phyloP scores from a whole-genome alignment of 371 early-diverging fungal species.

The Mortierella sp. region DNA sequence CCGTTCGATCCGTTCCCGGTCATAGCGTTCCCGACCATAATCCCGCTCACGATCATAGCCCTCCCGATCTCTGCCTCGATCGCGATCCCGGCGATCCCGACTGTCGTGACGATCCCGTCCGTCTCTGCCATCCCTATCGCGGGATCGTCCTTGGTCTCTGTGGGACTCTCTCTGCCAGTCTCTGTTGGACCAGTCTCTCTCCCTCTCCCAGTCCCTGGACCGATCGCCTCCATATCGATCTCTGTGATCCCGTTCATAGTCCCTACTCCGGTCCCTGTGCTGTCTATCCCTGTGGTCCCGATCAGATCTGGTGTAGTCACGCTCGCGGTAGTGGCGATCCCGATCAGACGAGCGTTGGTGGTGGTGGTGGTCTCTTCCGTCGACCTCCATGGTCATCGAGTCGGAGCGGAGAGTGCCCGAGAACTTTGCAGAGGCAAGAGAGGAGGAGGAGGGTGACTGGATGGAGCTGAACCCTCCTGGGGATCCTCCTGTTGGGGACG shows the following conservation, averaged over 20 bases:
- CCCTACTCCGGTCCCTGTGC: constrained; percentile 26
- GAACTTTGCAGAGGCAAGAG: constrained; percentile 28
- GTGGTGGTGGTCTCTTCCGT: constrained; percentile 22
- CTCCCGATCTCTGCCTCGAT: constrained; percentile 20
- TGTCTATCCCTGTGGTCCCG: constrained; percentile 24
- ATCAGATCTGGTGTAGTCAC: constrained; percentile 17
- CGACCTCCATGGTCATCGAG: constrained; percentile 38
- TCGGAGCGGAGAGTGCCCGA: constrained; percentile 44
- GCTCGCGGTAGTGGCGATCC: constrained; percentile 30
- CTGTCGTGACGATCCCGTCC: constrained; percentile 17
- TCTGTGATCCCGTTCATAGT: constrained; percentile 30
- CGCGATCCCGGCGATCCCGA: constrained; percentile 25
- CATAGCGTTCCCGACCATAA: constrained; percentile 16
- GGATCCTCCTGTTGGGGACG: constrained; percentile 25
- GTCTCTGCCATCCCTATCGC: constrained; percentile 20
- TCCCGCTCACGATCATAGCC: constrained; percentile 19
- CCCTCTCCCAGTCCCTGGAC: constrained; percentile 17
- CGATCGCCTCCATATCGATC: constrained; percentile 22
- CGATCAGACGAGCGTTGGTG: constrained; percentile 17
- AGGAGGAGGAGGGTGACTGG: constrained; percentile 41
- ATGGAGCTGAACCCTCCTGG: constrained; percentile 29
- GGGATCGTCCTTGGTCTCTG: constrained; percentile 16
- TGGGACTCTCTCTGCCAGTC: neutral
- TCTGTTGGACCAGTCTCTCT: constrained; percentile 22
- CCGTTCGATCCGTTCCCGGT: constrained; percentile 9